Evolutionary conservation across 441 rosid species (phyloP).

Genomic region (Corymbia citriodora): DNA sequence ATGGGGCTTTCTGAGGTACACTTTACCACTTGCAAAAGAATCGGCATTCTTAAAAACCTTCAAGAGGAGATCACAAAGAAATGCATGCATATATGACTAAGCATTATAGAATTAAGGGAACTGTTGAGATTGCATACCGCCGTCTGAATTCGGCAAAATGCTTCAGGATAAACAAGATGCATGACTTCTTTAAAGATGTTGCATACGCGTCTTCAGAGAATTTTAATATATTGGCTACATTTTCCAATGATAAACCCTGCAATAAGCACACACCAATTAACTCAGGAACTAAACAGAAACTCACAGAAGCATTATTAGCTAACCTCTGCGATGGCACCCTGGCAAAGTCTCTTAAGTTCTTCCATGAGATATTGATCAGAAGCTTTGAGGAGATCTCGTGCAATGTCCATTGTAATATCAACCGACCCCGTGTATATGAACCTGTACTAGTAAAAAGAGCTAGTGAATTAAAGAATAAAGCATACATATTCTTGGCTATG

Average conservation of each 20-base stretch:
- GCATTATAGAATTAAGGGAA: neutral
- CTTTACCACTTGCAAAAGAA: neutral
- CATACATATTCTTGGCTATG: neutral
- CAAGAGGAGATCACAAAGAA: neutral
- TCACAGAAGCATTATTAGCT: conserved; percentile 9
- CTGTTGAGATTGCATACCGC: conserved; percentile 36
- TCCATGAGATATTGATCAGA: conserved; percentile 97
- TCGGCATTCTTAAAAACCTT: neutral
- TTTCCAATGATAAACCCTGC: conserved; percentile 79
- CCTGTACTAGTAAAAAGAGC: conserved; percentile 28
- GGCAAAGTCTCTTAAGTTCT: conserved; percentile 90
- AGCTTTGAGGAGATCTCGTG: conserved; percentile 96
- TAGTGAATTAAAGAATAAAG: neutral
- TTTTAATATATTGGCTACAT: conserved; percentile 72
- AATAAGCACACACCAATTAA: neutral
- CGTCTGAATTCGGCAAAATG: conserved; percentile 72
- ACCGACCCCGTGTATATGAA: conserved; percentile 93
- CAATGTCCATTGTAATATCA: conserved; percentile 63
- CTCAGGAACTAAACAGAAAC: neutral
- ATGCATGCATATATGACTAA: neutral
- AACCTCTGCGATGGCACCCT: conserved; percentile 86
- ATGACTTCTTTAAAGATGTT: conserved; percentile 76
- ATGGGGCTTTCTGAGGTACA: neutral
- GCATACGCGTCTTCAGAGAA: conserved; percentile 93
- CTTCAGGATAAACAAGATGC: conserved; percentile 89